These are phyloP conservation scores for Didymella glomerata DNA, from an alignment of 2,329 filamentous ascomycete genomes.

Conservation along the genomic window DNA sequence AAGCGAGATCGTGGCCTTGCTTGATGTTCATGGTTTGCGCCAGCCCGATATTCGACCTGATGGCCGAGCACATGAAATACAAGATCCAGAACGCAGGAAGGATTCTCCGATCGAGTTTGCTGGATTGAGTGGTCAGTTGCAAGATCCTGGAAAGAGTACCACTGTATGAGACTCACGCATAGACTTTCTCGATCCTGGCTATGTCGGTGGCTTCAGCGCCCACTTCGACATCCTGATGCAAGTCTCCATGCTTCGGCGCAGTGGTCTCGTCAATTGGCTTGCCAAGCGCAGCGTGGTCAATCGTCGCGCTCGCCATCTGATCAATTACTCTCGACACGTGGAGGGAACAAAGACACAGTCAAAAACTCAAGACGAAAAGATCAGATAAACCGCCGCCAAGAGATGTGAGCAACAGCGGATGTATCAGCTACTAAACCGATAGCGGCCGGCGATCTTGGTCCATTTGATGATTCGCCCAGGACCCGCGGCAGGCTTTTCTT, in stretches of 20 bases:
- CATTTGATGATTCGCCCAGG: conserved; percentile 25
- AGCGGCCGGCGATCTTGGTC: conserved; percentile 21
- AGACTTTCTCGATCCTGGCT: conserved; percentile 50
- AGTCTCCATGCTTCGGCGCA: conserved; percentile 35
- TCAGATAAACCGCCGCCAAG: conserved; percentile 20
- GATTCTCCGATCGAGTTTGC: conserved; percentile 67
- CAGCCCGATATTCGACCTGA: conserved; percentile 89
- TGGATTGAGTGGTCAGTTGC: conserved; percentile 30
- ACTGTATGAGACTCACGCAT: conserved; percentile 40
- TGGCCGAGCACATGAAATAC: conserved; percentile 91
- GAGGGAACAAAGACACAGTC: conserved; percentile 1
- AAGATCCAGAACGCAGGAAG: conserved; percentile 84
- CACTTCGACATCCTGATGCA: conserved; percentile 46
- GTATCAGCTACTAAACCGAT: conserved; percentile 32
- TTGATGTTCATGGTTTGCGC: conserved; percentile 91
- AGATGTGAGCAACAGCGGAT: conserved; percentile 16
- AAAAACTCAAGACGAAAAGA: conserved; percentile 18
- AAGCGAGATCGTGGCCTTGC: conserved; percentile 76
- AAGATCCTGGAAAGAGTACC: not conserved
- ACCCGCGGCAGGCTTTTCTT: conserved; percentile 3
- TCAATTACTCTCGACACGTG: not conserved
- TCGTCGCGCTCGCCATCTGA: conserved; percentile 35
- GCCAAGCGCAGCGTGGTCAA: conserved; percentile 23
- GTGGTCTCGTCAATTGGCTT: conserved; percentile 31
- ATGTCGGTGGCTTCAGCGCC: conserved; percentile 46